These are phyloP conservation scores for Protomyces macrosporus DNA, from an alignment of 1,139 yeast species.

Conservation along the genomic window DNA sequence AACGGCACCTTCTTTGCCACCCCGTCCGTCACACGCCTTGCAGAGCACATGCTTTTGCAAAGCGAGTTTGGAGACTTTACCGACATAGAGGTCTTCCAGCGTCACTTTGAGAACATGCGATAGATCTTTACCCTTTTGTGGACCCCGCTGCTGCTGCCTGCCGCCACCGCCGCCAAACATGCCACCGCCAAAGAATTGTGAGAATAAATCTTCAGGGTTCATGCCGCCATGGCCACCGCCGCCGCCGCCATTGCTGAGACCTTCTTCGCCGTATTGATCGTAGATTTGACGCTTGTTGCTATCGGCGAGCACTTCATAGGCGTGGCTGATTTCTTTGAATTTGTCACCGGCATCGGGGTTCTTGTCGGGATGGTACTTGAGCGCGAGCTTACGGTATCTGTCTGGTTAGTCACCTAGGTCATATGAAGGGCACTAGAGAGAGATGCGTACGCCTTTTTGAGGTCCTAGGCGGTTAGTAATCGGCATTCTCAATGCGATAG, in stretches of 20 bases:
- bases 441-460: background rate
- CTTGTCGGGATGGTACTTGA: conserved; percentile 92
- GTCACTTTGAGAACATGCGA: conserved; percentile 81
- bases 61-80: conserved; percentile 90
- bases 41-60: conserved; percentile 87
- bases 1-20: conserved; percentile 90
- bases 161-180: conserved; percentile 48
- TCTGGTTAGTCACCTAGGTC: background rate
- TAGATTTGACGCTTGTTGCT: conserved; percentile 81
- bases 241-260: conserved; percentile 69
- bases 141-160: conserved; percentile 74
- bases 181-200: conserved; percentile 66
- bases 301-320: conserved; percentile 73
- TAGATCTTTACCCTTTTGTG: conserved; percentile 73
- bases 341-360: conserved; percentile 91
- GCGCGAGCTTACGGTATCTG: conserved; percentile 56
- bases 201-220: conserved; percentile 76
- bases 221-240: conserved; percentile 58
- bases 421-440: background rate
- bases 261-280: conserved; percentile 90
- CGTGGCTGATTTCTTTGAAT: conserved; percentile 51
- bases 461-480: background rate
- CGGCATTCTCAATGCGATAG: background rate
- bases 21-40: conserved; percentile 84
- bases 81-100: conserved; percentile 89